These are phyloP conservation scores for Kwoniella dejecticola DNA, from an alignment of 768 basidiomycete species.

Conservation along the genomic window DNA sequence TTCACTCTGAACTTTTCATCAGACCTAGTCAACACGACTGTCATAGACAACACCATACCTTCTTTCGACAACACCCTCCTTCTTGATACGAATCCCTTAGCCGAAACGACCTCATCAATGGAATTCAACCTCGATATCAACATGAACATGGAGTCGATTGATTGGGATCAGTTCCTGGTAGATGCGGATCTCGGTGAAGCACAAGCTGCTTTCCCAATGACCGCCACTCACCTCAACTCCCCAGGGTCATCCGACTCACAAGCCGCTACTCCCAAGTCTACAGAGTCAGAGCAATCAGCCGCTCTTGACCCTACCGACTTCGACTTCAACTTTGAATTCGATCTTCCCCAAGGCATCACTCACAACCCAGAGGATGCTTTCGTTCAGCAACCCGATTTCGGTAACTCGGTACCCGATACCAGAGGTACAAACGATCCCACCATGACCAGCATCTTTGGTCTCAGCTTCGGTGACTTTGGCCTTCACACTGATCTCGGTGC, in stretches of 20 bases:
- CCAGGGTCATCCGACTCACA: constrained; percentile 17
- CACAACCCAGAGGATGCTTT: constrained; percentile 22
- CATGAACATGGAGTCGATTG: constrained; percentile 26
- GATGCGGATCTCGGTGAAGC: constrained; percentile 26
- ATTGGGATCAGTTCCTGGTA: constrained; percentile 37
- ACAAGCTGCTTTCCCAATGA: neutral
- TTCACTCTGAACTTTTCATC: constrained; percentile 2
- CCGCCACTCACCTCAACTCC: constrained; percentile 6
- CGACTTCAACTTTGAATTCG: constrained; percentile 31
- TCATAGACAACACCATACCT: neutral
- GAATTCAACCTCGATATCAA: constrained; percentile 30
- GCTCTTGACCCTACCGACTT: constrained; percentile 35
- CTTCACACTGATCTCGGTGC: constrained; percentile 27
- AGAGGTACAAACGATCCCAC: constrained; percentile 32
- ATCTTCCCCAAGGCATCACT: constrained; percentile 27
- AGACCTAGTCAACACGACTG: constrained; percentile 1
- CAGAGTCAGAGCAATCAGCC: constrained; percentile 42
- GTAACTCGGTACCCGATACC: constrained; percentile 8
- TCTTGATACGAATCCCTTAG: constrained; percentile 5
- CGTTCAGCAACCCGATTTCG: constrained; percentile 4
- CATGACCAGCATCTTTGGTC: constrained; percentile 40
- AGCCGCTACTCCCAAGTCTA: constrained; percentile 34
- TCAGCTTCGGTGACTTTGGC: constrained; percentile 34
- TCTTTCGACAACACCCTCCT: constrained; percentile 3
- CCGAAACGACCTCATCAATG: constrained; percentile 24